Evolutionary conservation across 495 filamentous ascomycete genomes (phyloP).

Genomic region (Tuber borchii): DNA sequence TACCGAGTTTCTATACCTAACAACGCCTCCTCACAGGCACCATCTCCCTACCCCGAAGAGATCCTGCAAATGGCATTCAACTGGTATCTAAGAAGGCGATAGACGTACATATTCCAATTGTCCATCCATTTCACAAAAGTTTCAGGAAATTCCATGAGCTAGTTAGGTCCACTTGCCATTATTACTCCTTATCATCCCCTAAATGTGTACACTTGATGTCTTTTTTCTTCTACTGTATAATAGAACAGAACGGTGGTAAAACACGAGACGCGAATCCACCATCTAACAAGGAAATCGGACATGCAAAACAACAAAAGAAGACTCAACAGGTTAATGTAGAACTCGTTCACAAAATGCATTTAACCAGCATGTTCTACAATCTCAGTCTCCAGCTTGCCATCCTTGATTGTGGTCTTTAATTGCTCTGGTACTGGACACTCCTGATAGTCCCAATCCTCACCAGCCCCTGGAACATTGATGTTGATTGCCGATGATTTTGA

Average conservation of each 20-base stretch:
- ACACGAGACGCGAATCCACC: conserved; percentile 5
- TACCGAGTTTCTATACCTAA: conserved; percentile 1
- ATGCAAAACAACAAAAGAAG: conserved; percentile 6
- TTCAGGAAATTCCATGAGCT: conserved; percentile 3
- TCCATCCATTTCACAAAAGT: conserved; percentile 14
- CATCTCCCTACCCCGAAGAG: conserved; percentile 65
- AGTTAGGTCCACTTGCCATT: not conserved
- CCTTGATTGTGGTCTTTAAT: conserved; percentile 42
- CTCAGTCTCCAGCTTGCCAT: conserved; percentile 40
- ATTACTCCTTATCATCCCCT: not conserved
- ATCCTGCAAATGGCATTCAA: conserved; percentile 72
- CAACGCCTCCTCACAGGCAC: conserved; percentile 46
- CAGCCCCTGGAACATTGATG: conserved; percentile 61
- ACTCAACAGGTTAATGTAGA: conserved; percentile 5
- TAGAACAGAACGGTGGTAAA: conserved; percentile 17
- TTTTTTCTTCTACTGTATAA: conserved; percentile 20
- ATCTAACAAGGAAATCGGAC: conserved; percentile 5
- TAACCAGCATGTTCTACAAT: conserved; percentile 46
- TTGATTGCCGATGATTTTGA: conserved; percentile 81
- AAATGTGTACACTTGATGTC: conserved; percentile 2
- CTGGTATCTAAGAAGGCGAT: conserved; percentile 88
- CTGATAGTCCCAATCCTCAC: conserved; percentile 65
- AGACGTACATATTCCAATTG: conserved; percentile 39
- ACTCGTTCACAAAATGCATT: conserved; percentile 13
- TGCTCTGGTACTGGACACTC: conserved; percentile 85